Percentiles rank a stretch among this genome's conserved stretches.
Conservation (phyloP, 2,329 filamentous ascomycete genomes). For the Exophiala xenobiotica region DNA sequence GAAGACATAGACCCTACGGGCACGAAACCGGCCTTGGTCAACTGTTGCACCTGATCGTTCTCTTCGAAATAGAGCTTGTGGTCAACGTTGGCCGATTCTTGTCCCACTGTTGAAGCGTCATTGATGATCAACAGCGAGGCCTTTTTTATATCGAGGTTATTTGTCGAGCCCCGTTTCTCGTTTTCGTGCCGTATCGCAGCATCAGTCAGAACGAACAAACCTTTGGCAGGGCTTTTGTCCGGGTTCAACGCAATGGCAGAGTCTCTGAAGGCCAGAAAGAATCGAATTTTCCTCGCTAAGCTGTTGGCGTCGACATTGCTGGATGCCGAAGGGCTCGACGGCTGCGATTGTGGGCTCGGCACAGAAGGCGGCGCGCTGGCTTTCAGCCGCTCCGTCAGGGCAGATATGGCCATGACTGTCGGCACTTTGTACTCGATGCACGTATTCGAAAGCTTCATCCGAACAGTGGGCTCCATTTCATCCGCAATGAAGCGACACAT, state of each 20-base stretch:
- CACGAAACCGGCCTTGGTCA: slow-evolving; percentile 71
- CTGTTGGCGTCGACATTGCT: slow-evolving; percentile 16
- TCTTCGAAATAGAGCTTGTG: slow-evolving; percentile 33
- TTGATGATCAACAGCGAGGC: slow-evolving; percentile 82
- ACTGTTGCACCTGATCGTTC: slow-evolving; percentile 48
- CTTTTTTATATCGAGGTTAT: slow-evolving; percentile 70
- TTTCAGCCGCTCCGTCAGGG: slow-evolving; percentile 65
- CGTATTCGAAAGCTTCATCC: slow-evolving; percentile 80
- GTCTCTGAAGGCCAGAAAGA: slow-evolving; percentile 68
- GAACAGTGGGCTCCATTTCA: slow-evolving; percentile 87
- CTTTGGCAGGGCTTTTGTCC: slow-evolving; percentile 69
- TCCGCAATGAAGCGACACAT: slow-evolving; percentile 91
- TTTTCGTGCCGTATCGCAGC: slow-evolving; percentile 68
- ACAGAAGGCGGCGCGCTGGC: slow-evolving; percentile 60
- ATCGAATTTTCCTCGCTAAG: slow-evolving; percentile 52
- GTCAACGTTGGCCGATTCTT: slow-evolving; percentile 33
- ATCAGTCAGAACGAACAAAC: slow-evolving; percentile 75
- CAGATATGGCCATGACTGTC: slow-evolving; percentile 76
- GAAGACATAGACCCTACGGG: slow-evolving; percentile 84
- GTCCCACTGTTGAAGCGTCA: slow-evolving; percentile 56
- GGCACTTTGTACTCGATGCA: slow-evolving; percentile 86
- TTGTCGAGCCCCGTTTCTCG: slow-evolving; percentile 62
- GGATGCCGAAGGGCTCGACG: slow-evolving; percentile 25
- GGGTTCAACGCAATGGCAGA: slow-evolving; percentile 85
- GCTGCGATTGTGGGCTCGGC: slow-evolving; percentile 57